phyloP scores from a whole-genome alignment of 306 rosid genomes.

The Boehmeria nivea region DNA sequence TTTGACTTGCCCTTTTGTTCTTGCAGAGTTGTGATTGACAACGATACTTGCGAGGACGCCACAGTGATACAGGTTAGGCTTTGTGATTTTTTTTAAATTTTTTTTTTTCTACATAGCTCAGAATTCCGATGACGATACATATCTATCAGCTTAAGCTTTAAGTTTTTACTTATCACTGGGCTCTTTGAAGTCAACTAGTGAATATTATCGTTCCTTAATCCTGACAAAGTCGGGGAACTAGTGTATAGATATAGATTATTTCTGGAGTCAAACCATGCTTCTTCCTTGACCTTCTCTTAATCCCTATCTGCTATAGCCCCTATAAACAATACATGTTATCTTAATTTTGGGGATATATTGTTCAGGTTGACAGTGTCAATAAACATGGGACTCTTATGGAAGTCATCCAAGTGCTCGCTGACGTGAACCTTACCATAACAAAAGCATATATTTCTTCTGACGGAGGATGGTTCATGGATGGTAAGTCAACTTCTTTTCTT shows the following conservation, averaged over 20 bases:
- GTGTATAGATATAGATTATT: background rate
- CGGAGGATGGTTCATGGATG: slow-evolving; percentile 98
- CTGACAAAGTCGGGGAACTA: too few species aligned
- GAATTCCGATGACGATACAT: background rate
- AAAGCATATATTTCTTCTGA: slow-evolving; percentile 93
- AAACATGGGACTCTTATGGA: slow-evolving; percentile 86
- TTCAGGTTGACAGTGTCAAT: slow-evolving; percentile 86
- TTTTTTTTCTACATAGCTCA: too few species aligned
- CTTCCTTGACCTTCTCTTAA: background rate
- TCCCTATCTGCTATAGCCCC: background rate
- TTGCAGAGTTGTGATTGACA: slow-evolving; percentile 88
- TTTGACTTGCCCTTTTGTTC: slow-evolving; percentile 9
- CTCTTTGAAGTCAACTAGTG: too few species aligned
- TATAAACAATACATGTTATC: too few species aligned
- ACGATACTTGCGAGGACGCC: slow-evolving; percentile 64
- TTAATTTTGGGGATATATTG: background rate
- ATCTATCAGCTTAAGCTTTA: background rate
- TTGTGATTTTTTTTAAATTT: too few species aligned
- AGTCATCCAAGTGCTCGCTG: slow-evolving; percentile 87
- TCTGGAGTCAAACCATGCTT: background rate
- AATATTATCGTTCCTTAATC: too few species aligned
- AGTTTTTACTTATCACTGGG: too few species aligned
- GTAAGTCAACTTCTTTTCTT: slow-evolving; percentile 38
- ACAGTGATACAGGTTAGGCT: slow-evolving; percentile 70
- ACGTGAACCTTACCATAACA: slow-evolving; percentile 67